Percentiles rank a stretch among this genome's conserved stretches.
phyloP scores from a whole-genome alignment of 306 rosid species.

The Quercus ilex region DNA sequence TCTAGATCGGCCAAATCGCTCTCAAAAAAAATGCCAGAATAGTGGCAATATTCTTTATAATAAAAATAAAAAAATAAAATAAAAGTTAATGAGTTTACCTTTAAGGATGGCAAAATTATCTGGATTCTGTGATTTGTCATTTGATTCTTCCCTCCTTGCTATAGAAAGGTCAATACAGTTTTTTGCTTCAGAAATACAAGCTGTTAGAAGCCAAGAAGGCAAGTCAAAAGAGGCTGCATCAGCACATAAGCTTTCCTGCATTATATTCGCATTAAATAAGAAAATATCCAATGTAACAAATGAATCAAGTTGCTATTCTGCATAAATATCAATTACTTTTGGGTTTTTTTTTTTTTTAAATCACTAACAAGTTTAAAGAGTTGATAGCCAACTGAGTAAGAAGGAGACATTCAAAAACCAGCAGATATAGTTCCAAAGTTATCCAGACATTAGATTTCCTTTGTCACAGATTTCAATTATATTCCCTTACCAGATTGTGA shows the following conservation, averaged over 20 bases:
- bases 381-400: conserved; percentile 6
- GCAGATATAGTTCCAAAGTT: not conserved
- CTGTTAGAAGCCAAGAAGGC: conserved; percentile 84
- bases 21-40: conserved; percentile 5
- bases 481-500: conserved; percentile 76
- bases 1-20: conserved; percentile 5
- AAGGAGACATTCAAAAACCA: conserved; percentile 16
- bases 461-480: conserved; percentile 14
- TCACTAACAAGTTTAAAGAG: conserved; percentile 18
- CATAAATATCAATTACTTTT: not conserved
- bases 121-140: conserved; percentile 65
- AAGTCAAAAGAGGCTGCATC: conserved; percentile 97
- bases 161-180: conserved; percentile 61
- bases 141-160: conserved; percentile 69
- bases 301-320: conserved; percentile 1
- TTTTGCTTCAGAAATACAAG: conserved; percentile 84
- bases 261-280: conserved; percentile 6
- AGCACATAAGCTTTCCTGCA: conserved; percentile 94
- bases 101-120: conserved; percentile 88
- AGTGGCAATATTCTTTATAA: conserved; percentile 11
- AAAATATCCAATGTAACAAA: conserved; percentile 25
- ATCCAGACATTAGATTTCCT: conserved; percentile 11
- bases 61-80: conserved; percentile 7
- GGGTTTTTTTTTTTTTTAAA: not conserved
- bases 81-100: conserved; percentile 45